Evolutionary conservation across 805 yeast species (phyloP), one percentile per base, ranked within the genome.

Genomic region (Blastobotrys attinorum): DNA sequence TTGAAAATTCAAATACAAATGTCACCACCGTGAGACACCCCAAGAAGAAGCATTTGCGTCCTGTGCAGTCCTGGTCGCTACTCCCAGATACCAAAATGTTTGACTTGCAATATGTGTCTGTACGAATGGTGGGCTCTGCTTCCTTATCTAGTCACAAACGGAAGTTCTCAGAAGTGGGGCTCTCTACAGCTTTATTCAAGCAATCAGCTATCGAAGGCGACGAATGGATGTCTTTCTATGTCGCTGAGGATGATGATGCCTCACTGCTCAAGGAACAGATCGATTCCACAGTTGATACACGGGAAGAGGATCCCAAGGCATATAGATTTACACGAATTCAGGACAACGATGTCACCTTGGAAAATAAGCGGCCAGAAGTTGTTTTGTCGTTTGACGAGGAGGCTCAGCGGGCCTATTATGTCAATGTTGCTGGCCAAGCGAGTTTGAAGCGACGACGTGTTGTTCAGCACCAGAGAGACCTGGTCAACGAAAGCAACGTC

Each of bases 81-180:
- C 67, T 89, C 49, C 98, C 98, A 5, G 97, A 92, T 62, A 79
- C 92, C 7, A 79, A 90, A n/a, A 76, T 84, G 72, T 71, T 87
- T 74, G 98, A 92, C 63, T 80, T 85, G 53, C 76, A 72, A 42
- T 87, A 50, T 48, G 46, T 49, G 46, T 55, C 53, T 37, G 63
- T 61, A 42, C 52, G 54, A 43, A 58, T 58, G 58, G 63, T 65
- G 16, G 78, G 77, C 17, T 70, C 74, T 42, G 77, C 77, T 0
- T 63, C 71, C 4, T 57, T 70, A 27, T 45, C 51, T 23, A 51
- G 54, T 17, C 44, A 47, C 22, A 53, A 52, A 46, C 45, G 47
- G 17, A 40, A 46, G 22, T 52, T 52, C 18, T 29, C 50, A 35
- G 43, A 31, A 33, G 58, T 40, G 18, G 50, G 51, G 52, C 64